Evolutionary conservation across 208 protist species (phyloP), one percentile per base, ranked within the genome.

Genomic region (Trichomonas vaginalis): DNA sequence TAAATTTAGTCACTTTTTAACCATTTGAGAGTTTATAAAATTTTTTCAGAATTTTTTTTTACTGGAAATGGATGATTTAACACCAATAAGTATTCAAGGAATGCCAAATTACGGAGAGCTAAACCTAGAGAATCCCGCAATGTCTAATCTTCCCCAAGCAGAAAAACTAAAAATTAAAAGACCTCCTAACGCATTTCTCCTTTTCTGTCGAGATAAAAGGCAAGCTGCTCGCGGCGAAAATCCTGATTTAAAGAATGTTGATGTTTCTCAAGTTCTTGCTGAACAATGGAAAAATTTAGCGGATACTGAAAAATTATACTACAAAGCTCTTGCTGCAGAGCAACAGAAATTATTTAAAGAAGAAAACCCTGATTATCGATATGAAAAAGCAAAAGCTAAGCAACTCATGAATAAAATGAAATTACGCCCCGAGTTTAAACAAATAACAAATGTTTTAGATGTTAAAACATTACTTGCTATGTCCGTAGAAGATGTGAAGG

Each of bases 341-440:
- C 40, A 92, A 51, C 86, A 92, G 45, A 48, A 92, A 47, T 35
- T n/a, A 48, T 92, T 92, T 39, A 92, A 92, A 51, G 86, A 56
- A n/a, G 40, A 48, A 51, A 92, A 92, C 37, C 86, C 86, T 6
- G n/a, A 92, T 8, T 92, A 92, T 39, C 14, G 42, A 39, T 92
- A 92, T 39, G 86, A 92, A 15, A 92, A 51, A 51, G 86, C 86
- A 14, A 92, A 92, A 39, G 14, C 42, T 10, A 92, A 92, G 27
- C 86, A 45, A 21, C 10, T 17, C 6, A 6, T 39, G 45, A 92
- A 51, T n/a, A 48, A 51, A 37, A 10, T 15, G 40, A 83, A 83
- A 70, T 27, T 70, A 70, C 17, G 56, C 17, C 56, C 56, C n/a
- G 56, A 70, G 21, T 70, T 70, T 70, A 70, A 27, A 70, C 56